These are phyloP conservation scores for Botrytis deweyae DNA, from an alignment of 2,329 filamentous ascomycete genomes.

Conservation along the genomic window DNA sequence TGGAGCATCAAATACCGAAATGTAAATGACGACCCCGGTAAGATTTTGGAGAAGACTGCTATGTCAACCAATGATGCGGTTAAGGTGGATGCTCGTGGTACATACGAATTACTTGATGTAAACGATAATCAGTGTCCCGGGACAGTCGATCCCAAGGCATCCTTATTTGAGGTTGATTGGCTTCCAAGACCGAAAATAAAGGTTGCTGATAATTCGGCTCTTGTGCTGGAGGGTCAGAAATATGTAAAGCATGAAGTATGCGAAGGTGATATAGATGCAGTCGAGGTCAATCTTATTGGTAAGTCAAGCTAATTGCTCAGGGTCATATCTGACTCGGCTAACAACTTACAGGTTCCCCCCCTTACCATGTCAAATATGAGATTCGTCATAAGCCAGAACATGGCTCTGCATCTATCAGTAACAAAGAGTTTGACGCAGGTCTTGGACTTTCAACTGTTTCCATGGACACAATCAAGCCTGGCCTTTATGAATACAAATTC, in stretches of 20 bases:
- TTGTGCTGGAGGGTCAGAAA: conserved; percentile 52
- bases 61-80: conserved; percentile 66
- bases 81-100: conserved; percentile 64
- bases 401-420: conserved; percentile 62
- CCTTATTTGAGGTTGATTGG: conserved; percentile 79
- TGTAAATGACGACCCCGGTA: conserved; percentile 50
- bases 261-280: conserved; percentile 87
- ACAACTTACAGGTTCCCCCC: conserved; percentile 62
- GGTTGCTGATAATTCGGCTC: conserved; percentile 63
- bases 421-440: conserved; percentile 74
- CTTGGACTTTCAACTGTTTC: conserved; percentile 74
- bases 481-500: conserved; percentile 84
- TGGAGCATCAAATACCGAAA: conserved; percentile 81
- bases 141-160: conserved; percentile 69
- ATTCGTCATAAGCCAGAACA: conserved; percentile 69
- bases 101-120: conserved; percentile 77
- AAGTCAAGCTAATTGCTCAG: conserved; percentile 39
- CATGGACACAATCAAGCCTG: conserved; percentile 82
- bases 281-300: conserved; percentile 79
- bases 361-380: conserved; percentile 81
- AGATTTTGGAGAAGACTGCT: conserved; percentile 47
- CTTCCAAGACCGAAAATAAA: conserved; percentile 74
- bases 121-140: conserved; percentile 80
- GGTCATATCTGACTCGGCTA: neutral
- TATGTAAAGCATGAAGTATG: conserved; percentile 81